These are phyloP conservation scores for Brettanomyces custersianus DNA, from an alignment of 805 yeast genomes.

Conservation along the genomic window DNA sequence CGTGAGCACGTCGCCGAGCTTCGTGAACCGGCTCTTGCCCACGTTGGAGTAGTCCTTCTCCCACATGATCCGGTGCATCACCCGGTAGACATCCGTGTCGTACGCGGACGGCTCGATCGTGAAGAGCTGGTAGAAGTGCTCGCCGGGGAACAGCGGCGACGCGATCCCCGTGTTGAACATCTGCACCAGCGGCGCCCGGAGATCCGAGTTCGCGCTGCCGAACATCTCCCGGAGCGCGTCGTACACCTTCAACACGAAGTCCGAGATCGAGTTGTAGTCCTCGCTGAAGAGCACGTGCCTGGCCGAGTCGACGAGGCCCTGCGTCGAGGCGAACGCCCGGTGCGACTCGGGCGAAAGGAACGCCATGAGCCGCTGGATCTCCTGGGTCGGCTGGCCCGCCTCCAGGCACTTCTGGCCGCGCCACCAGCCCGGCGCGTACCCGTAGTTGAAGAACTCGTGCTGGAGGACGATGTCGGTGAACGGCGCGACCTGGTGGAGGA, in stretches of 20 bases:
- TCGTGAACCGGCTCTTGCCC: conserved; percentile 14
- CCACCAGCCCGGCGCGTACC: conserved; percentile 33
- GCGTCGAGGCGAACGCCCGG: conserved; percentile 31
- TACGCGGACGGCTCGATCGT: conserved; percentile 27
- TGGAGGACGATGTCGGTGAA: conserved; percentile 25
- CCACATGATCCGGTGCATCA: conserved; percentile 26
- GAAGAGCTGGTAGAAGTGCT: conserved; percentile 16
- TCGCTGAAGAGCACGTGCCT: conserved; percentile 18
- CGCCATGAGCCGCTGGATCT: conserved; percentile 30
- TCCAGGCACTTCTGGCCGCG: conserved; percentile 20
- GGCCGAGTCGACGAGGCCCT: conserved; percentile 22
- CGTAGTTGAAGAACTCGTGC: conserved; percentile 25
- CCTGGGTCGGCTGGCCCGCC: conserved; percentile 24
- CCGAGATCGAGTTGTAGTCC: conserved; percentile 21
- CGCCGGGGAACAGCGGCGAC: not conserved
- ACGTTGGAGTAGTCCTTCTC: conserved; percentile 18
- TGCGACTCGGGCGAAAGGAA: conserved; percentile 27
- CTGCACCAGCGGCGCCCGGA: conserved; percentile 7
- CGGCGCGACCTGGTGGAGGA: conserved; percentile 28
- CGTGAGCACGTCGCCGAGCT: conserved; percentile 27
- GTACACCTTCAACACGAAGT: conserved; percentile 18
- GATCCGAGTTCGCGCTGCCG: conserved; percentile 8
- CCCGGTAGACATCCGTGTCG: conserved; percentile 22
- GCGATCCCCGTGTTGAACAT: conserved; percentile 10
- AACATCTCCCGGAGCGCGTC: conserved; percentile 14